Base-by-base conservation (phyloP, 31 red algal genomes). In the Porphyra umbilicalis region DNA sequence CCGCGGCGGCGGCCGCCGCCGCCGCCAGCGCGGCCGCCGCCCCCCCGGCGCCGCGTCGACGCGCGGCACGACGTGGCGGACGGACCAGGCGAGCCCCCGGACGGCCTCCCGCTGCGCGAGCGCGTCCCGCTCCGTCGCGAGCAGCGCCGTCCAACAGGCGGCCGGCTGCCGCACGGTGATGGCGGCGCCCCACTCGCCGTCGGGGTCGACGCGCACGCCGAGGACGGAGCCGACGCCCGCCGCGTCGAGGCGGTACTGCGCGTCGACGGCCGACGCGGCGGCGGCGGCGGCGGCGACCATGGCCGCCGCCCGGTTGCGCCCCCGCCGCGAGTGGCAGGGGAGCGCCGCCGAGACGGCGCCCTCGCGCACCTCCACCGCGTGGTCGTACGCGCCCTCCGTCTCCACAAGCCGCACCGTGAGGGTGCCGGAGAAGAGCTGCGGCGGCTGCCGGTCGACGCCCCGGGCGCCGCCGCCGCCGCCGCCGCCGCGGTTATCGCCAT, bases 141-240 rank as follows among this genome's bases (percentile, higher is more conserved):
- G 76, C 20, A 93, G 34, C 25, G 86, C 86, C 10, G 80, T 86
- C 91, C 91, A 93, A 10, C 86, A 78, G 40, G 81, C 83, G 33
- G 85, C 86, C 5, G 75, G 85, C 71, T 93, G 91, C 46, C 68
- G 86, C 33, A 93, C 83, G 29, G 79, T 83, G 13, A 76, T 25
- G 76, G 88, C 91, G 35, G 75, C 89, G 81, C 91, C 88, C 89
- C 89, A 91, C 71, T 95, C 93, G 9, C 77, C 37, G 33, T 95
- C 93, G 20, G 93, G 93, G 39, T 95, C 93, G 35, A 95, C 82
- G 35, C 93, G 83, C 80, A 95, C 85, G 87, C 93, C 90, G 5
- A 89, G 79, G 37, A 95, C 79, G 20, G 93, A 85, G 16, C 87
- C 90, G 11, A 88, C 87, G 16, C 88, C 88, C 8, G 88, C 84